Base-by-base conservation (phyloP, 805 yeast species). In the Danielozyma ontarioensis region DNA sequence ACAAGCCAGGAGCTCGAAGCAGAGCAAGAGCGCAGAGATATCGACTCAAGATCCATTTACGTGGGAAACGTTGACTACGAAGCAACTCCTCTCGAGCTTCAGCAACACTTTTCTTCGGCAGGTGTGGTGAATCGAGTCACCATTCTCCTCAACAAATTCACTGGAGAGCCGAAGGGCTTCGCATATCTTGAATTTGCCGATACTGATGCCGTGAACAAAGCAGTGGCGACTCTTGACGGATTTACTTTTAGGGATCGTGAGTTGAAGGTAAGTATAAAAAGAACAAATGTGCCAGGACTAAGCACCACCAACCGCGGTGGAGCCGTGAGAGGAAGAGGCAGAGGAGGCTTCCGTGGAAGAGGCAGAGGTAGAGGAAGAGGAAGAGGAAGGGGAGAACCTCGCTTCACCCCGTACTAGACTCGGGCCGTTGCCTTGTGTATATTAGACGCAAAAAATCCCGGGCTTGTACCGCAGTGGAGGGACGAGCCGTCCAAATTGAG, bases 41-140 rank as follows among this genome's bases (percentile, higher is more conserved):
- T 79, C n/a, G 95, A 86, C 53, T 68, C 82, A 3, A 72, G 88
- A 41, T 79, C 88, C 3, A 69, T 87, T 15, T 87, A 78, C 57
- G 88, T 86, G 16, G 94, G 95, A 3, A 84, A 83, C 47, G 93
- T 87, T 17, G 95, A 86, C 51, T 85, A 81, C 53, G 80, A 74
- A 8, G 59, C 89, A 13, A 77, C 85, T 5, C 89, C 94, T 17
- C 80, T 80, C 44, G 95, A 86, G 45, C 66, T 87, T 25, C 90
- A 84, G 47, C 71, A 78, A 39, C 83, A 78, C 47, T 87, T 86
- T 57, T 70, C 76, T 34, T 53, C 72, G 3, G 77, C 78, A 29
- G 95, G 95, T 1, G 69, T 75, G 5, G 83, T 87, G 34, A 80
- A 83, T 50, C 72, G 95, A 46, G 87, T 86, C 22, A 85, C 93